These are phyloP conservation scores for Royoungia palumana DNA, from an alignment of 768 basidiomycete genomes.

Conservation along the genomic window DNA sequence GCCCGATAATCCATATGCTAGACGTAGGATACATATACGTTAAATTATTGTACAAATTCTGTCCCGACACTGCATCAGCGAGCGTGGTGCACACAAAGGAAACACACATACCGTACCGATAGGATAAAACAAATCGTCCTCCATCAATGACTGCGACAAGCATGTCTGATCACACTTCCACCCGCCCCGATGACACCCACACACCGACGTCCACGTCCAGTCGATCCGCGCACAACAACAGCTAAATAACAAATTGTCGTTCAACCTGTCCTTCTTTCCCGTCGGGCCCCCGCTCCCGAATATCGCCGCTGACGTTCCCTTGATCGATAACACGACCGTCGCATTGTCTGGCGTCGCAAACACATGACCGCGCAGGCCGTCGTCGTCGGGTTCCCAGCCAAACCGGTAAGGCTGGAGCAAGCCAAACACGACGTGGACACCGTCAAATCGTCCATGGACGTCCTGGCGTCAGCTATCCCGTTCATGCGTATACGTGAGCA, in stretches of 20 bases:
- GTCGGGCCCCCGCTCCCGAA: constrained; percentile 80
- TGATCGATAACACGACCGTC: constrained; percentile 85
- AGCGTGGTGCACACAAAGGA: background rate
- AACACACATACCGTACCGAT: constrained; percentile 70
- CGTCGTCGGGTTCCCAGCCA: constrained; percentile 87
- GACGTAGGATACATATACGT: constrained; percentile 89
- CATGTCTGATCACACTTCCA: constrained; percentile 83
- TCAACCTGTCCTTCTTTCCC: constrained; percentile 86
- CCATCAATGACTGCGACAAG: constrained; percentile 66
- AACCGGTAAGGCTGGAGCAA: constrained; percentile 55
- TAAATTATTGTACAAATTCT: constrained; percentile 95
- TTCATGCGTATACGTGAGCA: background rate
- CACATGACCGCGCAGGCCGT: constrained; percentile 89
- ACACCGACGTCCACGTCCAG: constrained; percentile 93
- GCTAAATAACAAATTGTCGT: constrained; percentile 90
- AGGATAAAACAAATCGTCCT: constrained; percentile 86
- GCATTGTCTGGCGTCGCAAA: constrained; percentile 82
- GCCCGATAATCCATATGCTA: constrained; percentile 84
- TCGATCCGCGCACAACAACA: constrained; percentile 94
- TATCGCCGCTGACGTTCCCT: constrained; percentile 82
- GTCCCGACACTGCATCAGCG: background rate
- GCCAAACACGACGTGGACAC: too few relatives aligned
- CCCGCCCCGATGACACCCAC: constrained; percentile 78
- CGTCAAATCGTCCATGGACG: too few relatives aligned
- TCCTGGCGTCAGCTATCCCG: background rate